These are phyloP conservation scores for Lecanosticta acicola DNA, from an alignment of 2,329 filamentous ascomycete genomes.

Conservation along the genomic window DNA sequence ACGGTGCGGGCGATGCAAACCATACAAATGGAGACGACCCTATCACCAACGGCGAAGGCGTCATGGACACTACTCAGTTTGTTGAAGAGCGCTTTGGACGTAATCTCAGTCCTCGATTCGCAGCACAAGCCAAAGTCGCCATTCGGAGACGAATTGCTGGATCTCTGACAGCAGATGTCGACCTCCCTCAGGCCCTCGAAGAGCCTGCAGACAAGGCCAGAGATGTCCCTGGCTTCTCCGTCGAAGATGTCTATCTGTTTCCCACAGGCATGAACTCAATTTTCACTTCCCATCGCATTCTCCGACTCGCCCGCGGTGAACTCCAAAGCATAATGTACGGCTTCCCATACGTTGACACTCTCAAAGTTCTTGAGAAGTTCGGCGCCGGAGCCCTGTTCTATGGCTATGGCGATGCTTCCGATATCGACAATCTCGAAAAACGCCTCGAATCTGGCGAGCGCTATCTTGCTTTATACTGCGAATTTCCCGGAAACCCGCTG, in stretches of 20 bases:
- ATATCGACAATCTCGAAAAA: constrained; percentile 76
- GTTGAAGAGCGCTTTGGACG: constrained; percentile 92
- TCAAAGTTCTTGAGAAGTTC: constrained; percentile 93
- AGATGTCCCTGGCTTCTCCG: constrained; percentile 59
- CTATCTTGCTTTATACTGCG: constrained; percentile 81
- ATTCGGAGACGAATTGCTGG: constrained; percentile 85
- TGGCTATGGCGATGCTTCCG: constrained; percentile 67
- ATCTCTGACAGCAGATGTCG: constrained; percentile 67
- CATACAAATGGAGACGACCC: constrained; percentile 14
- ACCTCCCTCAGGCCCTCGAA: constrained; percentile 56
- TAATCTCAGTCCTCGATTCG: constrained; percentile 75
- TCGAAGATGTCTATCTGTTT: constrained; percentile 84
- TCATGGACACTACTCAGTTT: constrained; percentile 68
- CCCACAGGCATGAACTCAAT: constrained; percentile 94
- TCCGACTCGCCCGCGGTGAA: constrained; percentile 59
- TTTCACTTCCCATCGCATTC: constrained; percentile 73
- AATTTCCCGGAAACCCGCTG: constrained; percentile 90
- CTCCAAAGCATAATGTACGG: constrained; percentile 82
- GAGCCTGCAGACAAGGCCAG: constrained; percentile 31
- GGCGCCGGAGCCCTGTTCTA: constrained; percentile 86
- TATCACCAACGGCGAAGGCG: constrained; percentile 28
- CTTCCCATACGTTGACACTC: constrained; percentile 95
- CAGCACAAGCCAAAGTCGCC: constrained; percentile 76
- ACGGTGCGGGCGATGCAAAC: constrained; percentile 20
- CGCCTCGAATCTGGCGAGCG: constrained; percentile 66